Percentiles rank a stretch among this genome's conserved stretches.
Conservation (phyloP, 768 basidiomycete species). For the Cantharellus anzutake region DNA sequence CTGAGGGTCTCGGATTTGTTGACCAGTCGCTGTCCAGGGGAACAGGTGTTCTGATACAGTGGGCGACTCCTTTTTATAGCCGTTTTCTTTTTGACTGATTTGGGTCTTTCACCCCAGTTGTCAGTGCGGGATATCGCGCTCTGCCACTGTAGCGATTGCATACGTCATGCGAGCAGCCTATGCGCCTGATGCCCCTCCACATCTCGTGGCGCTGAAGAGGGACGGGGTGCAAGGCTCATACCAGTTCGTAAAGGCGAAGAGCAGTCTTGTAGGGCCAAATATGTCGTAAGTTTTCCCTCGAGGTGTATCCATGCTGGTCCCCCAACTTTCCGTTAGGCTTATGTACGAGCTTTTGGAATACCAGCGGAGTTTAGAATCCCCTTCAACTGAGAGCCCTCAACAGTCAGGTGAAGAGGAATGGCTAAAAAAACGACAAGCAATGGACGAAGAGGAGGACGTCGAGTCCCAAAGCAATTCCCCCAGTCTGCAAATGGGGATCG, state of each 20-base stretch:
- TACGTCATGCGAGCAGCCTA: constrained; percentile 88
- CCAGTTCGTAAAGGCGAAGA: constrained; percentile 75
- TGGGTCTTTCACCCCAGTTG: constrained; percentile 33
- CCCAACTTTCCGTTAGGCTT: constrained; percentile 29
- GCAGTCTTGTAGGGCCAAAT: constrained; percentile 75
- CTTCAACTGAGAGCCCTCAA: constrained; percentile 34
- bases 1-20: constrained; percentile 60
- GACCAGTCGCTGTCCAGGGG: constrained; percentile 57
- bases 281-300: constrained; percentile 55
- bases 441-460: constrained; percentile 36
- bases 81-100: constrained; percentile 7
- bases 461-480: constrained; percentile 28
- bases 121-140: constrained; percentile 85
- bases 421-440: constrained; percentile 42
- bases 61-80: constrained; percentile 2
- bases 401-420: constrained; percentile 63
- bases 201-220: constrained; percentile 50
- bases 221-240: constrained; percentile 79
- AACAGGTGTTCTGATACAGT: constrained; percentile 76
- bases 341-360: constrained; percentile 90
- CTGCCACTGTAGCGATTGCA: constrained; percentile 77
- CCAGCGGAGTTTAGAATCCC: constrained; percentile 29
- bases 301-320: constrained; percentile 12
- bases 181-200: constrained; percentile 44
- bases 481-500: background rate